phyloP scores from a whole-genome alignment of 495 filamentous ascomycete species.

The Parathielavia appendiculata region DNA sequence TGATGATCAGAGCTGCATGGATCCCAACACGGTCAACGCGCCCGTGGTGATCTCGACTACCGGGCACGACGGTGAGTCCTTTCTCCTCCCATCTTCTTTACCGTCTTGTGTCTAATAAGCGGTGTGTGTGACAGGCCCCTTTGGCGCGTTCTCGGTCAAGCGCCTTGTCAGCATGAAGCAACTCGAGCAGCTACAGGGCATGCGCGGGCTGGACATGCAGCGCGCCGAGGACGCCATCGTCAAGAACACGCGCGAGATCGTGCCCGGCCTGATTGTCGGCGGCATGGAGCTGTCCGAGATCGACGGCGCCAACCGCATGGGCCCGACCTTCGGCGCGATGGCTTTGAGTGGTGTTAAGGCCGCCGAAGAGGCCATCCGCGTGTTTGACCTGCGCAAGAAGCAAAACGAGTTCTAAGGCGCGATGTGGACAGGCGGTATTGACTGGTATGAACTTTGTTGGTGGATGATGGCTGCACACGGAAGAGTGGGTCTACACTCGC shows the following conservation, averaged over 20 bases:
- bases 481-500: not conserved
- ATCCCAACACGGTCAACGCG: slow-evolving; percentile 92
- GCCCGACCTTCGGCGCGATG: slow-evolving; percentile 73
- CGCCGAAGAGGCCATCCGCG: slow-evolving; percentile 72
- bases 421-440: no score
- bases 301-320: slow-evolving; percentile 85
- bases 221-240: slow-evolving; percentile 85
- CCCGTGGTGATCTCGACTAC: slow-evolving; percentile 81
- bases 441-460: not conserved
- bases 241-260: slow-evolving; percentile 79
- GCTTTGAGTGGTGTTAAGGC: slow-evolving; percentile 79
- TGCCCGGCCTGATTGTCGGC: slow-evolving; percentile 81
- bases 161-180: slow-evolving; percentile 75
- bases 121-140: slow-evolving; percentile 47
- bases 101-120: not conserved
- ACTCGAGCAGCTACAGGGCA: slow-evolving; percentile 77
- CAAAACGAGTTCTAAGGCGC: slow-evolving; percentile 38
- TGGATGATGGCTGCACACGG: not conserved
- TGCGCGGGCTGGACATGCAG: slow-evolving; percentile 90
- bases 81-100: not conserved
- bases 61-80: slow-evolving; percentile 62
- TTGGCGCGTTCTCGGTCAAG: slow-evolving; percentile 85
- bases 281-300: slow-evolving; percentile 91
- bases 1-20: slow-evolving; percentile 83
- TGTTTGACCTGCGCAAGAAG: slow-evolving; percentile 70